Evolutionary conservation across 1,139 yeast genomes (phyloP).

Genomic region (Yamadazyma dushanensis): DNA sequence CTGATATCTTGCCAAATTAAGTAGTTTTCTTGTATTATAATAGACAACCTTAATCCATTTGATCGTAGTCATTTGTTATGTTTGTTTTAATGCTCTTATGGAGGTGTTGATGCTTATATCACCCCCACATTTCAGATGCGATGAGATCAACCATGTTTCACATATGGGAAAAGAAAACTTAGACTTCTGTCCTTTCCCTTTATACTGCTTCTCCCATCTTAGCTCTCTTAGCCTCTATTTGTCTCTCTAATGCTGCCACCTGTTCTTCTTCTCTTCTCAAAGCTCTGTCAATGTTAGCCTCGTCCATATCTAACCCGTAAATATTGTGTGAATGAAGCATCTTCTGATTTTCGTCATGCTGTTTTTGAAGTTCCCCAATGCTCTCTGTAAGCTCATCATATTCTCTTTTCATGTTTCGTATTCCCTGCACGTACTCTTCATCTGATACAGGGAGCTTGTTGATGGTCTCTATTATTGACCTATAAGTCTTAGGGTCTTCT

Average conservation of each 20-base stretch:
- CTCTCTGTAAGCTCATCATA: slow-evolving; percentile 22
- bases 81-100: too few species aligned
- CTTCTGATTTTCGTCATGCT: slow-evolving; percentile 28
- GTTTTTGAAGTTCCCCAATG: slow-evolving; percentile 26
- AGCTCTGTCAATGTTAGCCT: slow-evolving; percentile 30
- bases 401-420: slow-evolving; percentile 19
- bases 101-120: too few species aligned
- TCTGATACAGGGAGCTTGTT: slow-evolving; percentile 28
- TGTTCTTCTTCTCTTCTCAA: slow-evolving; percentile 36
- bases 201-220: not conserved
- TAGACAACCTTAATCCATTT: slow-evolving; percentile 7
- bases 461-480: slow-evolving; percentile 12
- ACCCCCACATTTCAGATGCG: too few species aligned
- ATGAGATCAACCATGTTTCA: too few species aligned
- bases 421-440: slow-evolving; percentile 21
- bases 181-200: not conserved
- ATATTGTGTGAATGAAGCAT: slow-evolving; percentile 28
- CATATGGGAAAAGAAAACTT: too few species aligned
- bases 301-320: slow-evolving; percentile 10
- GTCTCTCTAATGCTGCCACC: slow-evolving; percentile 31
- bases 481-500: slow-evolving; percentile 11
- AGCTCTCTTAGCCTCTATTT: slow-evolving; percentile 17
- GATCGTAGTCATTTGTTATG: slow-evolving; percentile 2
- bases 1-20: slow-evolving; percentile 72
- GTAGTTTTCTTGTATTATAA: slow-evolving; percentile 12